Percentiles rank a stretch among this genome's conserved stretches.
Conservation (phyloP, 2,329 filamentous ascomycete genomes). For the Penicillium fuscoglaucum region DNA sequence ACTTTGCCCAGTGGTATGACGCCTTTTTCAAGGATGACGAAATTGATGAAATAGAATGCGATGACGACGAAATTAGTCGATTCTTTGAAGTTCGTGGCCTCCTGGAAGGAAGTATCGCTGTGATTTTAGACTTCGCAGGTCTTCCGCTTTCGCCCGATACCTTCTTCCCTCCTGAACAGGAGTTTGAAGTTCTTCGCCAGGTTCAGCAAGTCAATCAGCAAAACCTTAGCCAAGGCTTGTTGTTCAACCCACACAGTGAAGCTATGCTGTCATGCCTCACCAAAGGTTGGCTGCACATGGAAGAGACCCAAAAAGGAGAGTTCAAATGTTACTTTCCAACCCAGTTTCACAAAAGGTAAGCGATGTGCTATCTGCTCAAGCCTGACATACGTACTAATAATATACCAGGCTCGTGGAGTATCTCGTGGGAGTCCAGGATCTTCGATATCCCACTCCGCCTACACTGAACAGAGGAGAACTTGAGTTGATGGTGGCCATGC, state of each 20-base stretch:
- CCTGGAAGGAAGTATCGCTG: background rate
- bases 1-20: background rate
- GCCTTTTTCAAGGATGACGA: background rate
- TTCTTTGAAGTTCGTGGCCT: background rate
- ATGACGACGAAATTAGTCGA: background rate
- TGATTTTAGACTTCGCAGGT: background rate
- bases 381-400: background rate
- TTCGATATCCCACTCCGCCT: background rate
- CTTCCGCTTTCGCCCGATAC: background rate
- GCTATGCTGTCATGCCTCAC: background rate
- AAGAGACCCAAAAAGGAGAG: background rate
- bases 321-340: background rate
- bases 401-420: background rate
- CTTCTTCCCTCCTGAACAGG: background rate
- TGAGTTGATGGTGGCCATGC: background rate
- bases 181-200: background rate
- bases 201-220: background rate
- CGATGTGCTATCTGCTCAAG: no score
- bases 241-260: background rate
- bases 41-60: background rate
- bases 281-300: conserved; percentile 2
- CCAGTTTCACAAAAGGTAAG: background rate
- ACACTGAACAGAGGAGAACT: background rate
- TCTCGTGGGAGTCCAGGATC: background rate
- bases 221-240: background rate